Conservation (phyloP, 2,329 filamentous ascomycete species). For the Stagonosporopsis tanaceti region DNA sequence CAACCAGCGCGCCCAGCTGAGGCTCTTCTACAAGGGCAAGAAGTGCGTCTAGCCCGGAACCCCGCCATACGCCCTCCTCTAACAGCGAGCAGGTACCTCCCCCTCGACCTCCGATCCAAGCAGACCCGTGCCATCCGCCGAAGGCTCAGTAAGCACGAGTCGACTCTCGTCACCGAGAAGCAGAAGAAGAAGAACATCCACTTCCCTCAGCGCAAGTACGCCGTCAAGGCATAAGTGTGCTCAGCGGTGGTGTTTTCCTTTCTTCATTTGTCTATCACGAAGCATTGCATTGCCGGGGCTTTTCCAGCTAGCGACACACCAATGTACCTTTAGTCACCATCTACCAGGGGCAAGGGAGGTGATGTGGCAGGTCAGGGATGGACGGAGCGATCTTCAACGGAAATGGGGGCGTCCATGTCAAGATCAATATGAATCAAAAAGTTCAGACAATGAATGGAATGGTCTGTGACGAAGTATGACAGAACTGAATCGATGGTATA, state of each 20-base stretch:
- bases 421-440: slow-evolving; percentile 53
- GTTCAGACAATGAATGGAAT: slow-evolving; percentile 43
- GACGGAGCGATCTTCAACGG: slow-evolving; percentile 49
- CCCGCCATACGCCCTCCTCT: slow-evolving; percentile 24
- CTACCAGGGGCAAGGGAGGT: slow-evolving; percentile 43
- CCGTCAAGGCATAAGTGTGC: slow-evolving; percentile 81
- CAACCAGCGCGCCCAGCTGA: slow-evolving; percentile 95
- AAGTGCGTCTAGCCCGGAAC: slow-evolving; percentile 61
- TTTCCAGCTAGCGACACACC: slow-evolving; percentile 49
- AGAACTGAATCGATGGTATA: slow-evolving; percentile 22
- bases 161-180: slow-evolving; percentile 85
- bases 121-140: slow-evolving; percentile 97
- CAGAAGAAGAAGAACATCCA: slow-evolving; percentile 94
- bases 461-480: slow-evolving; percentile 28
- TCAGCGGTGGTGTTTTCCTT: slow-evolving; percentile 44
- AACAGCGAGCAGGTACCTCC: slow-evolving; percentile 69
- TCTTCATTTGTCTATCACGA: slow-evolving; percentile 50
- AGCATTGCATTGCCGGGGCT: slow-evolving; percentile 53
- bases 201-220: slow-evolving; percentile 99
- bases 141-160: slow-evolving; percentile 91
- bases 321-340: slow-evolving; percentile 51
- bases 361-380: slow-evolving; percentile 42
- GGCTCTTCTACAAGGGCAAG: slow-evolving; percentile 99
- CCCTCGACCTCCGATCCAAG: slow-evolving; percentile 98
- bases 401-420: slow-evolving; percentile 52